Base-by-base conservation (phyloP, 225 moss, liverwort and hornwort genomes). In the Thuidium tamariscinum region DNA sequence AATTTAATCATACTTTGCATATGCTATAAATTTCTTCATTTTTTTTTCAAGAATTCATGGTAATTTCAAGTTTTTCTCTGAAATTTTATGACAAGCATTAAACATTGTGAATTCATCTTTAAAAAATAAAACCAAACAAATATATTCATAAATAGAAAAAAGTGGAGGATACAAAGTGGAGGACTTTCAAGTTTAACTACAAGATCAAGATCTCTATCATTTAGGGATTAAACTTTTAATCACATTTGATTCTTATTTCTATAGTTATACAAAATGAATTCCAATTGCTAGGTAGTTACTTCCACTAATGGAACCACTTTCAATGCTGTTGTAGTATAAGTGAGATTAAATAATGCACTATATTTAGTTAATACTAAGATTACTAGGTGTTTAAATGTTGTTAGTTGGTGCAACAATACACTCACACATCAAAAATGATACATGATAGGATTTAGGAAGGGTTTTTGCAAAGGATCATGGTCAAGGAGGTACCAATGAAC, bases 391-490 rank as follows among this genome's bases (percentile, higher is more conserved):
- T 42, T 42, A 5, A 27, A 71, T 42, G 10, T 10, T 46, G 10
- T 7, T 18, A 46, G 4, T 10, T 68, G 2, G 4, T 23, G 2
- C 7, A 68, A 23, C 0, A 0, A 2, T 13, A 39, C 7, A 2
- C 13, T 13, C 37, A 7, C 6, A 2, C 0, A 0, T 67, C 4
- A 67, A 1, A 65, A 65, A 36, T 37, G 37, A 37, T 0, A 0
- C 2, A 0, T 23, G 39, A 39, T 4, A 64, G 4, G 20, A 10
- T 0, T 21, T 67, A 12, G 1, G 0, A 1, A 22, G 2, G 37
- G 22, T 7, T 3, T 0, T 0, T 37, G 1, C 22, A 37, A n/a
- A 66, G 0, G 19, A 30, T 2, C 11, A 2, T n/a, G 1, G 19
- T 65, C 2, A 3, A n/a, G 5, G 11, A 11, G 21, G 20, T 66